phyloP scores from a whole-genome alignment of 768 basidiomycete genomes.

The Tremella yokohamensis region DNA sequence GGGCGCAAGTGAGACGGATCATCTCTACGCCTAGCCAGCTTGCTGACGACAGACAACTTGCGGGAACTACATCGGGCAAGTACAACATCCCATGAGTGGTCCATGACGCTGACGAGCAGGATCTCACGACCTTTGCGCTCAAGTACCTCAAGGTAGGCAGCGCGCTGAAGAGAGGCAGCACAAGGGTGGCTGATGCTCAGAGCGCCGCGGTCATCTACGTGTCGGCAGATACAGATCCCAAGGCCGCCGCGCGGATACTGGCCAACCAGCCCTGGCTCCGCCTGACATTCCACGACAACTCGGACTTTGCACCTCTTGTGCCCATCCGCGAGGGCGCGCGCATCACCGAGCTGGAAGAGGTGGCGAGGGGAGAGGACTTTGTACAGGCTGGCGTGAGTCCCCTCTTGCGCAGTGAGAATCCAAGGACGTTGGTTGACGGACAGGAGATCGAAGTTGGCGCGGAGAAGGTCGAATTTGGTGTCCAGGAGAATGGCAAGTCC shows the following conservation, averaged over 20 bases:
- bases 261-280: slow-evolving; percentile 43
- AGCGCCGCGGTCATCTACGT: slow-evolving; percentile 42
- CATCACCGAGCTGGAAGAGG: slow-evolving; percentile 37
- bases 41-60: slow-evolving; percentile 27
- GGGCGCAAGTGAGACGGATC: slow-evolving; percentile 30
- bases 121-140: slow-evolving; percentile 31
- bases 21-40: not conserved
- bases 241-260: slow-evolving; percentile 19
- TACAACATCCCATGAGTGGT: slow-evolving; percentile 4
- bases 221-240: slow-evolving; percentile 39
- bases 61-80: slow-evolving; percentile 36
- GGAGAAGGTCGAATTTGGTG: slow-evolving; percentile 37
- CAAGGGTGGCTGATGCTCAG: slow-evolving; percentile 4
- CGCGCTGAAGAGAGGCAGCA: not conserved
- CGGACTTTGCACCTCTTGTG: slow-evolving; percentile 46
- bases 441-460: slow-evolving; percentile 45
- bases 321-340: slow-evolving; percentile 19
- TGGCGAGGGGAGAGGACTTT: slow-evolving; percentile 47
- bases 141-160: slow-evolving; percentile 22
- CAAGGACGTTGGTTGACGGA: not conserved
- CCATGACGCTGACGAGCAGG: slow-evolving; percentile 14
- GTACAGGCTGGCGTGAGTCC: slow-evolving; percentile 42
- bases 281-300: slow-evolving; percentile 45
- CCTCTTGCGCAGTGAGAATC: not conserved
- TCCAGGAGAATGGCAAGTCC: slow-evolving; percentile 41